Evolutionary conservation across 306 rosid species (phyloP).

Genomic region (Abrus precatorius): DNA sequence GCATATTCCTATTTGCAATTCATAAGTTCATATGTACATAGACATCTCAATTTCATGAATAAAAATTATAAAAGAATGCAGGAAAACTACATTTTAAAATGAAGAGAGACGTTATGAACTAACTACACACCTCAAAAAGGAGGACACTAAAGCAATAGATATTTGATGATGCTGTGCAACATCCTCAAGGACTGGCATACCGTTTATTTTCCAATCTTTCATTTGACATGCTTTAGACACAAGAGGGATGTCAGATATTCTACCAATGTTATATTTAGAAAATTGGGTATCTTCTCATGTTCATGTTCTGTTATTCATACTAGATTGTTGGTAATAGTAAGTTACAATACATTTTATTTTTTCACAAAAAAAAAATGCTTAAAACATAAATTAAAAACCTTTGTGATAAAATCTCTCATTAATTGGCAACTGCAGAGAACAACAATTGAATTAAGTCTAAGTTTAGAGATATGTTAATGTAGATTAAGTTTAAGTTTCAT

Average conservation of each 20-base stretch:
- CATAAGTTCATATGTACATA: slow-evolving; percentile 15
- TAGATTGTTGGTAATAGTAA: too few species aligned
- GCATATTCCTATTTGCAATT: neutral
- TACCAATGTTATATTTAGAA: slow-evolving; percentile 52
- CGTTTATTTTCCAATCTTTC: slow-evolving; percentile 77
- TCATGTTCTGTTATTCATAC: neutral
- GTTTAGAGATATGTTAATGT: too few species aligned
- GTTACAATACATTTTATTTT: too few species aligned
- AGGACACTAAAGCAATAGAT: slow-evolving; percentile 87
- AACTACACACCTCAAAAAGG: slow-evolving; percentile 83
- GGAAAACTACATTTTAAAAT: slow-evolving; percentile 22
- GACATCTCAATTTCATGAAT: slow-evolving; percentile 39
- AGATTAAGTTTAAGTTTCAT: too few species aligned
- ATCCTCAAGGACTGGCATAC: slow-evolving; percentile 90
- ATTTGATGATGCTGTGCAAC: slow-evolving; percentile 75
- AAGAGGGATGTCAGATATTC: slow-evolving; percentile 61
- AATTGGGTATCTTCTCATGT: slow-evolving; percentile 49
- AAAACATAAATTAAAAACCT: too few species aligned
- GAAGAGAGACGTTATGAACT: slow-evolving; percentile 44
- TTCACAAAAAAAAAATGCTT: too few species aligned
- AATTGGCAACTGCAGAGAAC: too few species aligned
- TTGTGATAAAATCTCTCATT: too few species aligned
- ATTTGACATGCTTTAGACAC: slow-evolving; percentile 56
- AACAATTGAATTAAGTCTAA: too few species aligned
- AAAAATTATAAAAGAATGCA: slow-evolving; percentile 8